Base-by-base conservation (phyloP, 768 basidiomycete species). In the Agaricus subrufescens region DNA sequence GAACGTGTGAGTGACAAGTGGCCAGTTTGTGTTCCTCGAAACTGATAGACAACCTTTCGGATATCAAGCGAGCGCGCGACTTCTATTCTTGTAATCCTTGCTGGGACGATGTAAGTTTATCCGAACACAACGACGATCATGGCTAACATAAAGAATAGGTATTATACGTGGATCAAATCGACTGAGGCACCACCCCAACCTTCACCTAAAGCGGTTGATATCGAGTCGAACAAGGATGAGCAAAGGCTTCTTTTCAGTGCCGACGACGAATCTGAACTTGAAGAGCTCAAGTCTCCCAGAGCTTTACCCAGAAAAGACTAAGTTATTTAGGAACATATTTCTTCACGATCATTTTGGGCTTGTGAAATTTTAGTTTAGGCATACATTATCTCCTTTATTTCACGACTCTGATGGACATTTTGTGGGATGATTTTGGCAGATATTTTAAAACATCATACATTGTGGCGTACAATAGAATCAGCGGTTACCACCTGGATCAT, bases 61-160 rank as follows among this genome's bases (percentile, higher is more conserved):
- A 46, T 26, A 23, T 60, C 6, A 57, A 89, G 86, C 10, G 82
- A 85, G 60, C 82, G 87, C 37, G 82, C 75, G 4, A 62, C 69
- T 3, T 89, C 87, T 25, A 87, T 92, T 67, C 61, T 81, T 19
- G 75, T 84, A 57, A 92, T 91, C 64, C 75, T 85, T 27, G 65
- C 71, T 26, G 89, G 89, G 12, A 87, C 87, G 4, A 79, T 89
- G 84, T 83, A 63, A 64, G 79, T 69, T 23, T 4, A 40, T 23
- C 27, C 45, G 39, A 37, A 43, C 31, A 26, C 12, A 1, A 14
- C 46, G 11, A 34, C 34, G 5, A 34, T 34, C 34, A 34, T 34
- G 11, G 34, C 11, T 34, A 8, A 7, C 5, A 7, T 4, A 4
- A 34, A 34, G 0, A 58, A 52, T 39, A 81, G 78, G 70, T 81